Conservation (phyloP, 1,139 yeast genomes). For the Geotrichum restrictum region DNA sequence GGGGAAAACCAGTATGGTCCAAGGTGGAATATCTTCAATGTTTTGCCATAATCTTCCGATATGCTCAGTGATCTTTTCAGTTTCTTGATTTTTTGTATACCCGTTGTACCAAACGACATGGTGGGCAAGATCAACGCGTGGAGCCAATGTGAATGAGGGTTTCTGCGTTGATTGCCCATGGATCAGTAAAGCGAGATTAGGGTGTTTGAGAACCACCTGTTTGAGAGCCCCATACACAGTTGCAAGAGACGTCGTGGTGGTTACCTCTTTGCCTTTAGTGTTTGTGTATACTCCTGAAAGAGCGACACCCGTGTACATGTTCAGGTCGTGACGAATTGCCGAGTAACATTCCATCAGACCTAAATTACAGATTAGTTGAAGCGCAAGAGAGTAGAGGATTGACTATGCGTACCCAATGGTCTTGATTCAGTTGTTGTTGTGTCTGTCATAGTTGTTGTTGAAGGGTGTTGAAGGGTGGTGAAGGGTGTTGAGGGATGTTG, state of each 20-base stretch:
- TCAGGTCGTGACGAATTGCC: slow-evolving; percentile 10
- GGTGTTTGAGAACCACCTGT: slow-evolving; percentile 1
- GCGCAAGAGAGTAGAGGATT: neutral
- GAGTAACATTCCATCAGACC: slow-evolving; percentile 9
- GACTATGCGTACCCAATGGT: slow-evolving; percentile 5
- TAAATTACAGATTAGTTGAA: neutral
- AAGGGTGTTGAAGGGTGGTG: too few relatives aligned
- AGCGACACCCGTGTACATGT: slow-evolving; percentile 6
- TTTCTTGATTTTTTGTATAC: neutral
- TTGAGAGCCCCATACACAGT: slow-evolving; percentile 5
- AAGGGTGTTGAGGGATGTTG: too few relatives aligned
- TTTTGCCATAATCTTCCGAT: neutral
- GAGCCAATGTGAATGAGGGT: neutral
- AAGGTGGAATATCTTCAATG: slow-evolving; percentile 18
- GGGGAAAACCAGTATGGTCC: slow-evolving; percentile 14
- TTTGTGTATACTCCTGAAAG: slow-evolving; percentile 7
- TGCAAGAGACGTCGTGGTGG: neutral
- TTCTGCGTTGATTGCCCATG: neutral
- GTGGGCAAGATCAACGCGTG: slow-evolving; percentile 7
- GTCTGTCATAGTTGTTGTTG: too few relatives aligned
- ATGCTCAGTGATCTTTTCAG: neutral
- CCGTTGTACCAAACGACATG: slow-evolving; percentile 2
- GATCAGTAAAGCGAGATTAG: slow-evolving; percentile 4
- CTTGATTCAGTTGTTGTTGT: neutral
- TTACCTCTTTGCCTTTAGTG: neutral